Evolutionary conservation across 176 grass and related monocot genomes (phyloP), one percentile per base, ranked within the genome.

Genomic region (Cenchrus fungigraminus): DNA sequence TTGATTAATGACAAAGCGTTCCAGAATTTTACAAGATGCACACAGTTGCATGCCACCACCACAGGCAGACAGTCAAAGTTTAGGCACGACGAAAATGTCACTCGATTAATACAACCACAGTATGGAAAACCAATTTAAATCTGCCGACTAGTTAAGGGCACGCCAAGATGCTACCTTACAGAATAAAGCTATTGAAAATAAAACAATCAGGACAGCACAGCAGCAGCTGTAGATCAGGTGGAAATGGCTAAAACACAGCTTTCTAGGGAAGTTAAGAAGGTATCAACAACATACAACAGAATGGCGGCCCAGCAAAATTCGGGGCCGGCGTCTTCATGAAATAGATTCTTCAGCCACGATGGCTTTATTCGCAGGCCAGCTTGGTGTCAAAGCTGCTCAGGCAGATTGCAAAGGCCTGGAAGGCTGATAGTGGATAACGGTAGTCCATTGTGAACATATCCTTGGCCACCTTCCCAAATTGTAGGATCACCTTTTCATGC

Each of bases 371-470:
- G 54, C 88, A 93, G n/a, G 94, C 91, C 72, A 93, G 83, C 76
- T 96, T 96, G 72, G 88, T 96, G 84, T 95, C 93, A 3, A 96
- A 93, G 82, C 91, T 96, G 76, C 91, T 93, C 72, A 96, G 61
- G 89, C 94, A 96, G 78, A 96, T 93, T 6, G 93, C 90, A 28
- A 95, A 95, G 42, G 93, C 93, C 90, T 95, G 93, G 85, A 92
- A 95, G 0, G 90, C 94, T 12, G 94, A 95, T 6, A 95, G 77
- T 2, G 92, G 92, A 44, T 92, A 94, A 15, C 88, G 83, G 79
- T 91, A 95, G 82, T 95, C 93, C 93, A 95, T 95, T 45, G 93
- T 92, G 88, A 95, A 95, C 90, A 95, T 92, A 53, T 95, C 93
- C 66, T 92, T 92, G 0, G 86, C 91, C 28, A 91, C 91, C 86